Evolutionary conservation across 306 rosid genomes (phyloP).

Genomic region (Casuarina glauca): DNA sequence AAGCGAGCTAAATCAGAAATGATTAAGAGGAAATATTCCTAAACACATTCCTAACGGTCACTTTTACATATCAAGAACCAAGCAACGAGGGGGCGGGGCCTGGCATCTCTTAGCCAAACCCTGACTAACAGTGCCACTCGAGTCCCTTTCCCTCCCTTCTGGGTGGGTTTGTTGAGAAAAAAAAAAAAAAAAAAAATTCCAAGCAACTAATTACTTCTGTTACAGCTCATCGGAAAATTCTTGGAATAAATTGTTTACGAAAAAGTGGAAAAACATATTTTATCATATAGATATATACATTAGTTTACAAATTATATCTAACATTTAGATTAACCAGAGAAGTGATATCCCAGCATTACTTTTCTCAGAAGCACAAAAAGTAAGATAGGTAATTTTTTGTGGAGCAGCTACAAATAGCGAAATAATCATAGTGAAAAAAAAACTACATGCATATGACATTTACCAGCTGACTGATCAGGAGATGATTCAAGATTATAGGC

Average conservation of each 20-base stretch:
- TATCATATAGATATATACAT: background rate
- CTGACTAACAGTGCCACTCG: too few species aligned
- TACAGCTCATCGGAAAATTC: background rate
- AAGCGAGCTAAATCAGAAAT: background rate
- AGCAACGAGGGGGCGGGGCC: too few species aligned
- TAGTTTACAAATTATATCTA: background rate
- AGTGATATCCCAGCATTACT: too few species aligned
- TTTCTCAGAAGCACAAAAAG: too few species aligned
- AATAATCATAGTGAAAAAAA: background rate
- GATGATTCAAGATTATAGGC: slow-evolving; percentile 81
- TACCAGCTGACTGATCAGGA: slow-evolving; percentile 64
- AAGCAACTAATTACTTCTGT: too few species aligned
- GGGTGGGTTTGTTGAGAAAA: too few species aligned
- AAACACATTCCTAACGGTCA: background rate
- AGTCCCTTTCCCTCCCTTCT: too few species aligned
- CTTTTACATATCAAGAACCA: too few species aligned
- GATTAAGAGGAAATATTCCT: background rate
- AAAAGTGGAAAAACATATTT: background rate
- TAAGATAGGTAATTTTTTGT: too few species aligned
- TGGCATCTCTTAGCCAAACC: too few species aligned
- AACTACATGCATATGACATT: background rate
- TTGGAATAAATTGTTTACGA: background rate
- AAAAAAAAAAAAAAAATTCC: too few species aligned
- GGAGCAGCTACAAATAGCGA: background rate
- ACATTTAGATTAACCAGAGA: background rate